These are phyloP conservation scores for Dispira parvispora DNA, from an alignment of 192 early-diverging fungal species.

Conservation along the genomic window DNA sequence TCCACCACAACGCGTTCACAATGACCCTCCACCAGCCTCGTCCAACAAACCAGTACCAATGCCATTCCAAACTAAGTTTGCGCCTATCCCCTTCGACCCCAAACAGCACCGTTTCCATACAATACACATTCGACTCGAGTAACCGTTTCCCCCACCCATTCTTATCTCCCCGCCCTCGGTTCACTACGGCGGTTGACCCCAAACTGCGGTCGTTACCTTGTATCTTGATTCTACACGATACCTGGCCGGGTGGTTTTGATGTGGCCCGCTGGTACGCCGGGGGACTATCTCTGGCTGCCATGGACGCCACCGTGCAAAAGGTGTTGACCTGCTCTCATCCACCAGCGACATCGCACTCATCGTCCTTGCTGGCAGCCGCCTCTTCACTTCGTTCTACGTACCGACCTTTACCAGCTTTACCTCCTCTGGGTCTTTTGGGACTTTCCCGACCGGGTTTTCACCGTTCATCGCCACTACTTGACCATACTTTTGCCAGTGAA, in stretches of 20 bases:
- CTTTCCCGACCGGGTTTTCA: not conserved
- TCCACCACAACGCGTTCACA: not conserved
- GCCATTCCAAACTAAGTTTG: not conserved
- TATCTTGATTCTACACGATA: conserved; percentile 24
- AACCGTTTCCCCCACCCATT: conserved; percentile 26
- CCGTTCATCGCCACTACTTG: not conserved
- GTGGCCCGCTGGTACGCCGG: conserved; percentile 31
- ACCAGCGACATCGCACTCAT: not conserved
- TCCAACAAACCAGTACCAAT: not conserved
- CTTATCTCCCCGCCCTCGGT: conserved; percentile 22
- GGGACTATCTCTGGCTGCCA: conserved; percentile 23
- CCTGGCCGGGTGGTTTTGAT: conserved; percentile 28
- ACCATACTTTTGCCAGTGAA: not conserved
- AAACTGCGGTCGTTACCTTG: conserved; percentile 26
- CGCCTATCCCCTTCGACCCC: not conserved
- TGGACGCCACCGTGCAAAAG: not conserved
- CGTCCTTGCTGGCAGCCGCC: not conserved
- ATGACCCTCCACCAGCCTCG: not conserved
- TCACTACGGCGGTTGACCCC: conserved; percentile 29
- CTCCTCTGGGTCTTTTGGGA: not conserved
- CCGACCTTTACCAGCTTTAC: not conserved
- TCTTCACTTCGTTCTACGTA: not conserved
- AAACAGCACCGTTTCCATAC: conserved; percentile 10
- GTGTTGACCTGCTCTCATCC: not conserved
- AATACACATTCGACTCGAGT: conserved; percentile 29